Conservation (phyloP, 2,329 filamentous ascomycete genomes). For the Cladosporium sp. region DNA sequence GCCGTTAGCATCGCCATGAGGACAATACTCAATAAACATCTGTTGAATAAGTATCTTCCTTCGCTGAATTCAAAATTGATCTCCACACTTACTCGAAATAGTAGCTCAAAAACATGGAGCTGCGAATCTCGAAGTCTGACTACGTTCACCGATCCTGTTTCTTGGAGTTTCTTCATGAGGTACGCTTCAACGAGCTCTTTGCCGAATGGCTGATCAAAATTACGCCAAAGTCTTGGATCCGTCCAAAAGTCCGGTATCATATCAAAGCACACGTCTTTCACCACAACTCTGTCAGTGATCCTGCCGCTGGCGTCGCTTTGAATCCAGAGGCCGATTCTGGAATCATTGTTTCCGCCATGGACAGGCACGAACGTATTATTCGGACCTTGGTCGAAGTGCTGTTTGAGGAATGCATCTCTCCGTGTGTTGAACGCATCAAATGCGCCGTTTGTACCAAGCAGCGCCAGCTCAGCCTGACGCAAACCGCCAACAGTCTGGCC, state of each 20-base stretch:
- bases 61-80: too few species aligned
- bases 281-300: neutral
- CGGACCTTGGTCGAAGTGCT: neutral
- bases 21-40: conserved; percentile 1
- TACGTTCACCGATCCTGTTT: neutral
- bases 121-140: neutral
- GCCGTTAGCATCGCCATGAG: neutral
- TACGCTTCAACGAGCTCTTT: neutral
- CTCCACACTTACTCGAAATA: neutral
- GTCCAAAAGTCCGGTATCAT: neutral
- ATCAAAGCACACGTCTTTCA: conserved; percentile 2
- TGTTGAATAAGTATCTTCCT: neutral
- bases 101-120: neutral
- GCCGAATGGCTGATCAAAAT: neutral
- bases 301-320: neutral
- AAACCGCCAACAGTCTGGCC: too few species aligned
- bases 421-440: neutral
- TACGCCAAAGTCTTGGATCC: neutral
- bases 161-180: neutral
- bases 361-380: neutral
- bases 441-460: too few species aligned
- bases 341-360: neutral
- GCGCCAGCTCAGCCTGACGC: too few species aligned
- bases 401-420: neutral
- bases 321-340: neutral